These are phyloP conservation scores for Aspergillus nomiae DNA, from an alignment of 2,329 filamentous ascomycete species.

Conservation along the genomic window DNA sequence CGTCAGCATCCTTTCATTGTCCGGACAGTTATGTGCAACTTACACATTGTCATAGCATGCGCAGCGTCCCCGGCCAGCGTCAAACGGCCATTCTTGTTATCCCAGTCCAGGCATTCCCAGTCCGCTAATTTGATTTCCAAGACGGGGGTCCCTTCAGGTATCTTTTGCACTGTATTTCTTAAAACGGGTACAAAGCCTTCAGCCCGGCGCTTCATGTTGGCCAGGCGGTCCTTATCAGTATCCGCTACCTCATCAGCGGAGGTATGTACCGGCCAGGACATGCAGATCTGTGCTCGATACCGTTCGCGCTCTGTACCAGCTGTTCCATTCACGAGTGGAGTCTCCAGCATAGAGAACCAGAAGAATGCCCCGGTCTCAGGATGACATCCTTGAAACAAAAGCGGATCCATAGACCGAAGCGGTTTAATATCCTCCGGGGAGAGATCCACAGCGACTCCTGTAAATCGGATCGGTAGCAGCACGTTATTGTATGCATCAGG, in stretches of 20 bases:
- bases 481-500: constrained; percentile 24
- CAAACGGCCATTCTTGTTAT: constrained; percentile 30
- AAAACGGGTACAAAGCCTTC: constrained; percentile 27
- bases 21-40: constrained; percentile 1
- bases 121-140: constrained; percentile 31
- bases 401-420: constrained; percentile 56
- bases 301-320: constrained; percentile 32
- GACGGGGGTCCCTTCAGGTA: constrained; percentile 30
- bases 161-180: constrained; percentile 22
- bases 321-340: constrained; percentile 41
- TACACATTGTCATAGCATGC: constrained; percentile 39
- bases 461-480: constrained; percentile 25
- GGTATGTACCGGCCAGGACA: constrained; percentile 49
- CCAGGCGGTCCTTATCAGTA: constrained; percentile 35
- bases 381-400: constrained; percentile 30
- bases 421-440: constrained; percentile 59
- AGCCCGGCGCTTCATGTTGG: constrained; percentile 43
- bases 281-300: constrained; percentile 49
- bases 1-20: constrained; percentile 3
- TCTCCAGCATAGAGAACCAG: constrained; percentile 45
- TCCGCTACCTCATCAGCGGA: constrained; percentile 36
- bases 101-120: constrained; percentile 33
- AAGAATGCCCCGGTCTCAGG: constrained; percentile 25
- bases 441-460: constrained; percentile 31
- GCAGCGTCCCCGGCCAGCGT: constrained; percentile 35